Base-by-base conservation (phyloP, 495 filamentous ascomycete genomes). In the Aspergillus carlsbadensis region DNA sequence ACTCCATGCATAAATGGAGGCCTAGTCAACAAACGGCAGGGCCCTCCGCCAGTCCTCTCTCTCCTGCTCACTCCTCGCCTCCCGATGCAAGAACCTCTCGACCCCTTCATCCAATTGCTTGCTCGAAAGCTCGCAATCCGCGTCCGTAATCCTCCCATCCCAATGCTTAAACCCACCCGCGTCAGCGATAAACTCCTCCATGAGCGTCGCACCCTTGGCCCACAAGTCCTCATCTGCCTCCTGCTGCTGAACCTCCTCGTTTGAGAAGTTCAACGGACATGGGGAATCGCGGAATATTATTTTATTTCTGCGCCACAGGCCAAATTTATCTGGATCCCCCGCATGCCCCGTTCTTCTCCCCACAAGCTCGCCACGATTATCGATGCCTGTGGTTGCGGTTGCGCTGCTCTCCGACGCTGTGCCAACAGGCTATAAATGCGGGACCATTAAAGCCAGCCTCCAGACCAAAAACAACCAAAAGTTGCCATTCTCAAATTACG, bases 121-220 rank as follows among this genome's bases (percentile, higher is more conserved):
- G 50, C 46, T 58, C 37, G 60, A 60, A 21, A 33, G 45, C 33
- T 63, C 60, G 35, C 63, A 66, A 51, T 66, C 60, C 24, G 7
- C 36, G 20, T 59, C 31, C 56, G 55, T 61, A 52, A 63, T 58
- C 55, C 60, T 61, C 24, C 64, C 64, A 59, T 61, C 62, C 64
- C 64, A 66, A 55, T 66, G 60, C 46, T 66, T 66, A 43, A 61
- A 64, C 44, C 60, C 59, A 42, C 64, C 64, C 36, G 64, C 63
- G 47, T 63, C 64, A 51, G 33, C 24, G 45, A 63, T 37, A 33
- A 61, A 63, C 36, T 54, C 52, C 50, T 66, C 35, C 64, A 66
- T 66, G 42, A 66, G 60, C 48, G 56, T 43, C 49, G 63, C 64
- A 31, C 64, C 64, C 52, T 59, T 60, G 41, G 64, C 60, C 57